Conservation (phyloP, 1,284 basidiomycete genomes). For the Ustilago curta region DNA sequence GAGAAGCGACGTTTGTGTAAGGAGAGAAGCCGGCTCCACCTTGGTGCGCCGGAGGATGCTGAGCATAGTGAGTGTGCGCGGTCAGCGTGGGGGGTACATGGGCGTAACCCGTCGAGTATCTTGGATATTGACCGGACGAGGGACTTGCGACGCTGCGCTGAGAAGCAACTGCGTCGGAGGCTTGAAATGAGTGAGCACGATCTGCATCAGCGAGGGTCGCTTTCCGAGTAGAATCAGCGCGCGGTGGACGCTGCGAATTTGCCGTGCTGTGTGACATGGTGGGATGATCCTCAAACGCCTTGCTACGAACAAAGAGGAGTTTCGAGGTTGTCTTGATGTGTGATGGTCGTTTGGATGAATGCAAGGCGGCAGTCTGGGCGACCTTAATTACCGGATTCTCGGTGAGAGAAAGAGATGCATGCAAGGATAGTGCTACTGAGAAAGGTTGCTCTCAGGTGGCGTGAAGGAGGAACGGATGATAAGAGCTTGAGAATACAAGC, state of each 20-base stretch:
- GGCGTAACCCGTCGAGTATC: constrained; percentile 23
- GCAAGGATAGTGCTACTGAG: not conserved
- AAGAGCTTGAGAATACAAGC: too few species aligned
- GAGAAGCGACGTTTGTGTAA: constrained; percentile 6
- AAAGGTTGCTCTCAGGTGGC: not conserved
- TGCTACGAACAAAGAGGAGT: not conserved
- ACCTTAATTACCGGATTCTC: constrained; percentile 14
- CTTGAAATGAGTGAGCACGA: constrained; percentile 16
- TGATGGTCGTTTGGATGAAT: constrained; percentile 16
- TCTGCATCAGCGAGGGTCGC: constrained; percentile 16
- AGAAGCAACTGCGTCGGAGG: constrained; percentile 1
- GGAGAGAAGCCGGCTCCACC: constrained; percentile 4
- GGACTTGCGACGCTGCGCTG: constrained; percentile 24
- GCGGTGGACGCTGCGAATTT: constrained; percentile 24
- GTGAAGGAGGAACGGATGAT: not conserved
- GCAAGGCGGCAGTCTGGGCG: constrained; percentile 8
- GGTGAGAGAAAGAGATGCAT: constrained; percentile 13
- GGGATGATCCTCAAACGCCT: not conserved
- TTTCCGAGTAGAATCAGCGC: constrained; percentile 23
- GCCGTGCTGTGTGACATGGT: constrained; percentile 25
- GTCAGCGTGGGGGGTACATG: constrained; percentile 10
- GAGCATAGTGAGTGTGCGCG: constrained; percentile 14
- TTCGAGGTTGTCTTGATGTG: constrained; percentile 2
- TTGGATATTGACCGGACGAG: constrained; percentile 13
- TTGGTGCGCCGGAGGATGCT: constrained; percentile 17